Evolutionary conservation across 2,329 filamentous ascomycete species (phyloP).

Genomic region (Fusarium papillatum): DNA sequence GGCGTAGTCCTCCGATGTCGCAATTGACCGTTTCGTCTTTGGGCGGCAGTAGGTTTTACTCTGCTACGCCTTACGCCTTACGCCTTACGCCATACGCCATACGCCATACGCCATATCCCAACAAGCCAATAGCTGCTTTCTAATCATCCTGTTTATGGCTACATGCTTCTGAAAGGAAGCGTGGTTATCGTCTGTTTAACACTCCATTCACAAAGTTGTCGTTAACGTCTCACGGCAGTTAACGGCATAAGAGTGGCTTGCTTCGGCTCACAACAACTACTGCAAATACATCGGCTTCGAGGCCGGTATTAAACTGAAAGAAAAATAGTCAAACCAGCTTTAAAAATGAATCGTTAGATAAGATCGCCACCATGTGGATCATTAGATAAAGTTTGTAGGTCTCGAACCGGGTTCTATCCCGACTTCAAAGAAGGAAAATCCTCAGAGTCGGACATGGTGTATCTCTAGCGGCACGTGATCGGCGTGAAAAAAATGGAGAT

Average conservation of each 20-base stretch:
- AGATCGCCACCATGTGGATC: constrained; percentile 6
- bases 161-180: not conserved
- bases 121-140: not conserved
- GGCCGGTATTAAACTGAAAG: not conserved
- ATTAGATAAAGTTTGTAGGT: not conserved
- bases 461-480: constrained; percentile 27
- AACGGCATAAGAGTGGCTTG: not conserved
- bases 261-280: not conserved
- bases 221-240: not conserved
- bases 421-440: constrained; percentile 7
- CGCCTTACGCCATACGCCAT: not conserved
- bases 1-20: not conserved
- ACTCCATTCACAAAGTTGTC: not conserved
- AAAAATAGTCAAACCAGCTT: not conserved
- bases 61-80: not conserved
- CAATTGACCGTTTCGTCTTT: not conserved
- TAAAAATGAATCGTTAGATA: not conserved
- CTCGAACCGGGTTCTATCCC: constrained; percentile 20
- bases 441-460: not conserved
- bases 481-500: constrained; percentile 7
- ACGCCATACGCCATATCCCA: not conserved
- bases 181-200: not conserved
- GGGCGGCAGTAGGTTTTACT: not conserved
- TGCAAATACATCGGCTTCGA: not conserved
- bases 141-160: not conserved